Conservation (phyloP, 495 filamentous ascomycete species). For the Annulohypoxylon maeteangense region DNA sequence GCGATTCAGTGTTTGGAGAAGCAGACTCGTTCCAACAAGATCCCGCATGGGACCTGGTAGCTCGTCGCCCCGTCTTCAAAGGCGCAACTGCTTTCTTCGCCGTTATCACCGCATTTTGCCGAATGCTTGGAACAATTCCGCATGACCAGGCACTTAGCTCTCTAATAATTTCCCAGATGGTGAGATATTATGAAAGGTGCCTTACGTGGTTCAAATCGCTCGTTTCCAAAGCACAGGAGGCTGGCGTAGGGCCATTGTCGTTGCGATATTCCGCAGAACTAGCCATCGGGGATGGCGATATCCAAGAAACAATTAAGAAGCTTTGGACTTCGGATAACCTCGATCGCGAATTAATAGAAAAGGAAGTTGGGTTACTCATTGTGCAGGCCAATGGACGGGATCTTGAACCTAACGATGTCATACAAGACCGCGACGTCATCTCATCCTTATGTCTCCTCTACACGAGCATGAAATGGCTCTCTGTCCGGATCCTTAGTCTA, state of each 20-base stretch:
- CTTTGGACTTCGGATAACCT: constrained; percentile 66
- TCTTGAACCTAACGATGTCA: constrained; percentile 80
- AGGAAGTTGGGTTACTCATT: constrained; percentile 77
- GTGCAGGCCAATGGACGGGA: constrained; percentile 69
- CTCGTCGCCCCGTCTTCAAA: constrained; percentile 88
- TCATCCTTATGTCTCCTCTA: constrained; percentile 86
- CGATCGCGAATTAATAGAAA: constrained; percentile 59
- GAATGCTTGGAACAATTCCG: constrained; percentile 93
- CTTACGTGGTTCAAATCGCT: constrained; percentile 85
- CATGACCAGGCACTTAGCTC: constrained; percentile 96
- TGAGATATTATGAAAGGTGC: constrained; percentile 90
- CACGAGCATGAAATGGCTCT: constrained; percentile 98
- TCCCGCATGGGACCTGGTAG: constrained; percentile 78
- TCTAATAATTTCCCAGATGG: constrained; percentile 88
- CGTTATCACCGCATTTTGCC: constrained; percentile 88
- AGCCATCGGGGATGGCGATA: constrained; percentile 70
- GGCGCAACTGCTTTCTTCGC: constrained; percentile 90
- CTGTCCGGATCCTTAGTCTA: constrained; percentile 77
- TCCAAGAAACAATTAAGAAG: constrained; percentile 71
- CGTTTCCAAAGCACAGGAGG: constrained; percentile 65
- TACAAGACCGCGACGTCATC: constrained; percentile 88
- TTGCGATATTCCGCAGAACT: constrained; percentile 79
- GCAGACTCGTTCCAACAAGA: constrained; percentile 90
- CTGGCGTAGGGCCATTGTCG: constrained; percentile 50
- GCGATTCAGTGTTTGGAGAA: constrained; percentile 82